Evolutionary conservation across 108 stramenopile species (phyloP).

Genomic region (Nitzschia sp.): DNA sequence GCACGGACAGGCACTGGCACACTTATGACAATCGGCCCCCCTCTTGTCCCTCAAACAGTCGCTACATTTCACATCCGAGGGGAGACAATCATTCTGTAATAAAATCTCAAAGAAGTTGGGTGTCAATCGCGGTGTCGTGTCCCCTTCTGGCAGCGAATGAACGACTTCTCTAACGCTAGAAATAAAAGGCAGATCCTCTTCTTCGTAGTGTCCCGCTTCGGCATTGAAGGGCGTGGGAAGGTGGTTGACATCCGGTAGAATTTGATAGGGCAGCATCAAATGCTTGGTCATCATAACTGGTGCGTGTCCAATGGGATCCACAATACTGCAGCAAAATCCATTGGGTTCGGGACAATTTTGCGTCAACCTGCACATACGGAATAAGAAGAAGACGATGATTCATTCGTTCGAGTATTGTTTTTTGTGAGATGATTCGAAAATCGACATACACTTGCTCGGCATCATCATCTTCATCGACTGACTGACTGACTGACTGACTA

Average conservation of each 20-base stretch:
- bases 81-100: conserved; percentile 45
- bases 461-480: no score
- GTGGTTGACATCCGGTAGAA: conserved; percentile 44
- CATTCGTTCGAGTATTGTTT: no score
- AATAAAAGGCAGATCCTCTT: conserved; percentile 65
- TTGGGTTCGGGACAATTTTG: conserved; percentile 49
- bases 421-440: not conserved
- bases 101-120: conserved; percentile 54
- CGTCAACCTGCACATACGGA: conserved; percentile 16
- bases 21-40: conserved; percentile 58
- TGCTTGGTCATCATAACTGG: conserved; percentile 57
- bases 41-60: conserved; percentile 66
- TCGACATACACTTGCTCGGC: not conserved
- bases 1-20: conserved; percentile 50
- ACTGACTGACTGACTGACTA: no score
- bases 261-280: conserved; percentile 66
- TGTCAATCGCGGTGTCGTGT: conserved; percentile 32
- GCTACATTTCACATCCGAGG: conserved; percentile 50
- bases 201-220: conserved; percentile 30
- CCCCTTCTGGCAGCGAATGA: conserved; percentile 32
- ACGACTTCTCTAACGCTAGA: conserved; percentile 61
- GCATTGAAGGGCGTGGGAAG: conserved; percentile 54
- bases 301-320: conserved; percentile 39
- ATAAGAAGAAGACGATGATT: not conserved
- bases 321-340: conserved; percentile 77